phyloP scores from a whole-genome alignment of 495 filamentous ascomycete species.

The Acidomyces sp. region DNA sequence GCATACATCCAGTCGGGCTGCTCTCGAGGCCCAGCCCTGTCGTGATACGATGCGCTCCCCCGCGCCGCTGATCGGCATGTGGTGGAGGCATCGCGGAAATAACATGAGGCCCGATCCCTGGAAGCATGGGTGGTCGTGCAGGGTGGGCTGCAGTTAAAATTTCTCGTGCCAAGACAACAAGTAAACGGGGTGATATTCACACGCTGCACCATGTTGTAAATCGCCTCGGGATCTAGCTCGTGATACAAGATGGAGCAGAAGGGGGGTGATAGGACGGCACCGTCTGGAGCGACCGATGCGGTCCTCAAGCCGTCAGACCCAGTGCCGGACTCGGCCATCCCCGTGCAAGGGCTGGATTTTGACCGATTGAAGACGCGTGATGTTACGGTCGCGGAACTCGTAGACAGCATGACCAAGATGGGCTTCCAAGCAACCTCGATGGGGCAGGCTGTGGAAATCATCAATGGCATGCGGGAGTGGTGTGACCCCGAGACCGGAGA shows the following conservation, averaged over 20 bases:
- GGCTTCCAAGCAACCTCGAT: conserved; percentile 88
- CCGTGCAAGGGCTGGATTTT: conserved; percentile 83
- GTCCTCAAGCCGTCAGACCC: conserved; percentile 81
- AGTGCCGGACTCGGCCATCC: conserved; percentile 55
- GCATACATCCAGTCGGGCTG: too few relatives aligned
- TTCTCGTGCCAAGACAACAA: too few relatives aligned
- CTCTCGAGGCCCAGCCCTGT: too few relatives aligned
- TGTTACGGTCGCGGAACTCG: conserved; percentile 73
- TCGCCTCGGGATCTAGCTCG: too few relatives aligned
- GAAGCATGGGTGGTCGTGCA: too few relatives aligned
- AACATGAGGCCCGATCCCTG: too few relatives aligned
- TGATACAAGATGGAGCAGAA: conserved; percentile 4
- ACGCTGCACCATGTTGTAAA: too few relatives aligned
- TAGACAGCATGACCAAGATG: conserved; percentile 69
- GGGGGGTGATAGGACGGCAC: conserved; percentile 37
- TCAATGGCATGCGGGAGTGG: conserved; percentile 87
- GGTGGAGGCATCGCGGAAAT: too few relatives aligned
- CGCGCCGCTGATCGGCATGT: too few relatives aligned
- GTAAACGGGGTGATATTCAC: too few relatives aligned
- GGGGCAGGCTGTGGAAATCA: conserved; percentile 68
- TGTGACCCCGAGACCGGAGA: conserved; percentile 57
- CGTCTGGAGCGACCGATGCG: conserved; percentile 59
- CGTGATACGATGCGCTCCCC: too few relatives aligned
- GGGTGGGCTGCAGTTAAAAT: too few relatives aligned
- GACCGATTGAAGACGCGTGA: conserved; percentile 57